Evolutionary conservation across 169 alveolate genomes (phyloP).

Genomic region (Ichthyophthirius multifiliis): DNA sequence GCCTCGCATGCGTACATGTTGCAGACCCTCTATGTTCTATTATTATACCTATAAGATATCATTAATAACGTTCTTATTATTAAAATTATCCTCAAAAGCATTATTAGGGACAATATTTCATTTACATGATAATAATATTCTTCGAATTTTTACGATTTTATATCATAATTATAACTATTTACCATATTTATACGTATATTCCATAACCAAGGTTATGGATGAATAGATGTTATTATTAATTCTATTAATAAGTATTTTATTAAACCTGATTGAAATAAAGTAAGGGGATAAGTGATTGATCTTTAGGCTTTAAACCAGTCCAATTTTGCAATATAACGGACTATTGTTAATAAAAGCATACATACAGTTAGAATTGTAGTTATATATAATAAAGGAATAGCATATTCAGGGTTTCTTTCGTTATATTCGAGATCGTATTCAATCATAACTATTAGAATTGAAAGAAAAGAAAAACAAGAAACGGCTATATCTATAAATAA

Average conservation of each 20-base stretch:
- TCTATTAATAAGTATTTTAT: not conserved
- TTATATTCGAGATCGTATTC: conserved; percentile 32
- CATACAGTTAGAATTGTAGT: not conserved
- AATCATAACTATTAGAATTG: conserved; percentile 15
- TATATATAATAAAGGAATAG: too few relatives aligned
- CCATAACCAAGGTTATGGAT: conserved; percentile 18
- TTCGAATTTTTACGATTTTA: not conserved
- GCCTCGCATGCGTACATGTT: conserved; percentile 61
- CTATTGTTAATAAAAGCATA: conserved; percentile 9
- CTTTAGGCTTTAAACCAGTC: conserved; percentile 24
- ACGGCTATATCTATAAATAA: conserved; percentile 28
- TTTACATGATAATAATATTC: conserved; percentile 25
- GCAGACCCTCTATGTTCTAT: conserved; percentile 56
- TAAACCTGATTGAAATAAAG: not conserved
- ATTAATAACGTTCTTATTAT: conserved; percentile 25
- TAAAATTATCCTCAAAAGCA: conserved; percentile 9
- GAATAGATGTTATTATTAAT: not conserved
- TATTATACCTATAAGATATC: conserved; percentile 22
- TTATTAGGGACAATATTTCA: conserved; percentile 20
- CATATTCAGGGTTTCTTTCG: too few relatives aligned
- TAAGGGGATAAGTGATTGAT: not conserved
- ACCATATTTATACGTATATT: not conserved
- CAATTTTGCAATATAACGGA: conserved; percentile 21
- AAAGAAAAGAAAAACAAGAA: conserved; percentile 17
- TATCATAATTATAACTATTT: not conserved